Evolutionary conservation across 1,284 basidiomycete genomes (phyloP).

Genomic region (Coniophora puteana): DNA sequence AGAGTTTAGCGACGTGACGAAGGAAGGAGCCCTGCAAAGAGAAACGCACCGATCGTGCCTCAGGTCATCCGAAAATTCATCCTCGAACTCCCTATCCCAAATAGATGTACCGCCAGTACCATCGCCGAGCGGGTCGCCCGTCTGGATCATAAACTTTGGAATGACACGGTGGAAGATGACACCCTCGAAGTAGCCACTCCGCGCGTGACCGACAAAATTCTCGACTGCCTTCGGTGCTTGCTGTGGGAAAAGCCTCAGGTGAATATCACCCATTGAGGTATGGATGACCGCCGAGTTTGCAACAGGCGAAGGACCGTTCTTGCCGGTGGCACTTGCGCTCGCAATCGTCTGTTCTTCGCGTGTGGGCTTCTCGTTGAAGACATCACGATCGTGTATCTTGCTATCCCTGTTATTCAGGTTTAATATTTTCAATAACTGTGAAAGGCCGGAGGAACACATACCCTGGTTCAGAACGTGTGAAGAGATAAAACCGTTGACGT

Average conservation of each 20-base stretch:
- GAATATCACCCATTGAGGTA: slow-evolving; percentile 94
- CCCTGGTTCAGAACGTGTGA: slow-evolving; percentile 91
- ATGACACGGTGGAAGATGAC: slow-evolving; percentile 98
- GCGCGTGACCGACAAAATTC: slow-evolving; percentile 95
- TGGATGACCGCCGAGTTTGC: slow-evolving; percentile 87
- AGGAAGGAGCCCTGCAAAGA: slow-evolving; percentile 1
- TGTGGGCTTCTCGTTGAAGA: slow-evolving; percentile 98
- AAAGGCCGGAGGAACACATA: slow-evolving; percentile 35
- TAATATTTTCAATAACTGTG: slow-evolving; percentile 6
- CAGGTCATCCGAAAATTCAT: slow-evolving; percentile 88
- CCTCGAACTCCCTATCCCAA: slow-evolving; percentile 94
- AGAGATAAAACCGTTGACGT: slow-evolving; percentile 94
- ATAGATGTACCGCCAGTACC: slow-evolving; percentile 97
- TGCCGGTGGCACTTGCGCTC: slow-evolving; percentile 49
- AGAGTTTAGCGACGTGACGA: slow-evolving; percentile 10
- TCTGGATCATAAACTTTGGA: slow-evolving; percentile 99
- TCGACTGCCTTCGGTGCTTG: slow-evolving; percentile 94
- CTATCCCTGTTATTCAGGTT: slow-evolving; percentile 55
- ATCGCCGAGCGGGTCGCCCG: slow-evolving; percentile 95
- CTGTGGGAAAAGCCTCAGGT: slow-evolving; percentile 86
- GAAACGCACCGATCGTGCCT: slow-evolving; percentile 79
- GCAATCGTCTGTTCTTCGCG: slow-evolving; percentile 95
- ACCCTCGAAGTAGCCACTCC: slow-evolving; percentile 90
- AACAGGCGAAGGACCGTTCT: slow-evolving; percentile 58
- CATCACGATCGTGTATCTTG: slow-evolving; percentile 88